Base-by-base conservation (phyloP, 73 alveolate genomes). In the Halteria grandinella region DNA sequence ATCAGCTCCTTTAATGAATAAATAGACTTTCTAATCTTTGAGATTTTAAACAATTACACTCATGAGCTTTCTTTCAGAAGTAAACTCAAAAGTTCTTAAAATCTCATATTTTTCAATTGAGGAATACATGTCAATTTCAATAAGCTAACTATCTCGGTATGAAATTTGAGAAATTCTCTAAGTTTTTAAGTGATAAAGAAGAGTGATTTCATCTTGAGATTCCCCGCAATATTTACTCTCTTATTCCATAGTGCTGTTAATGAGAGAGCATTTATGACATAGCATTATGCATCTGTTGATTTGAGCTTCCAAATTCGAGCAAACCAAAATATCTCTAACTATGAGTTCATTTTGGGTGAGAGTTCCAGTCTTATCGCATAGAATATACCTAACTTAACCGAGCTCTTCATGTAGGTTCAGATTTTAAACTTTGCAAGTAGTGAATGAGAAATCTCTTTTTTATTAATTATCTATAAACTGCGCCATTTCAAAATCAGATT, bases 291-390 rank as follows among this genome's bases (percentile, higher is more conserved):
- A 70, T 50, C 83, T 6, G 21, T 28, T 50, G 33, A 7, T 24
- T 5, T 6, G 20, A 6, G 1, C 12, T 28, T 55, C 71, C 18
- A 28, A 7, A 32, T 25, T 27, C 10, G n/a, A 7, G 5, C 47
- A 5, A 7, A 5, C 47, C n/a, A 5, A 7, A 7, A 36, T 11
- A 5, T 33, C 45, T 34, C 24, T 48, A 33, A 49, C 47, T 10
- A 49, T 20, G 27, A 70, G 71, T 31, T 48, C 70, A 50, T 70
- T 70, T 49, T 70, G 15, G 11, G 83, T 70, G n/a, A 70, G 34
- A 33, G 83, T 70, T 12, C 83, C 83, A 4, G 83, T 70, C 31
- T 70, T 70, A 70, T 70, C 83, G 41, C 83, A 50, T 14, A 70
- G 43, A 15, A 70, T 47, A 50, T 70, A 49, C 27, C 50, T 70